Percentiles rank a stretch among this genome's conserved stretches.
Conservation (phyloP, 2,329 filamentous ascomycete species). For the Rhynchosporium agropyri region DNA sequence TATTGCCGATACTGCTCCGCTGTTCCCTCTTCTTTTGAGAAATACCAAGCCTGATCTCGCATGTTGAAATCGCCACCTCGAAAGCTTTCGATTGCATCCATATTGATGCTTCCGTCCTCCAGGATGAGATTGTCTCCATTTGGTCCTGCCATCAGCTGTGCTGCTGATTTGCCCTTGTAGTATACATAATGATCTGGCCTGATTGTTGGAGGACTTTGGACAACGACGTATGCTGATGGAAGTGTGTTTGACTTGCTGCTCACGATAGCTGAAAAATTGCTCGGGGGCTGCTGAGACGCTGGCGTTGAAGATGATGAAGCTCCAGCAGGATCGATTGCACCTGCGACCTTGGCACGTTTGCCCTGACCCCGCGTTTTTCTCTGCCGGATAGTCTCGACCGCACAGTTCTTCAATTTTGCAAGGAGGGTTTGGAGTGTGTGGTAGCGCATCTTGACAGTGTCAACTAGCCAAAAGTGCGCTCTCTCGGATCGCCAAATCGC, state of each 20-base stretch:
- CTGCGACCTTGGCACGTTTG: neutral
- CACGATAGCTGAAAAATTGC: neutral
- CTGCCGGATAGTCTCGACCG: neutral
- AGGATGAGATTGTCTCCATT: neutral
- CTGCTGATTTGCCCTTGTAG: constrained; percentile 1
- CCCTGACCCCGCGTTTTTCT: neutral
- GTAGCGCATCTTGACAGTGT: neutral
- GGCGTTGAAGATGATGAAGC: neutral
- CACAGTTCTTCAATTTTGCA: neutral
- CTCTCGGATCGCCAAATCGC: neutral
- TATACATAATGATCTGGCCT: neutral
- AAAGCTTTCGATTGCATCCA: neutral
- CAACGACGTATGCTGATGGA: neutral
- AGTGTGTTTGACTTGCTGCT: neutral
- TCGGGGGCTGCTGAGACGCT: neutral
- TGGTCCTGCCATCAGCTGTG: neutral
- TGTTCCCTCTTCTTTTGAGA: neutral
- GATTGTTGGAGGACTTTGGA: neutral
- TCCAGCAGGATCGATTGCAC: neutral
- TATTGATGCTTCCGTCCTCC: constrained; percentile 3
- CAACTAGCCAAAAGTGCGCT: neutral
- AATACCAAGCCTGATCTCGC: neutral
- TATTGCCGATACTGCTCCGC: neutral
- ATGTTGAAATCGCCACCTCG: neutral
- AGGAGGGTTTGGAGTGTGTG: neutral